These are phyloP conservation scores for Sugiyamaella boreocaroliniensis DNA, from an alignment of 805 yeast genomes.

Conservation along the genomic window DNA sequence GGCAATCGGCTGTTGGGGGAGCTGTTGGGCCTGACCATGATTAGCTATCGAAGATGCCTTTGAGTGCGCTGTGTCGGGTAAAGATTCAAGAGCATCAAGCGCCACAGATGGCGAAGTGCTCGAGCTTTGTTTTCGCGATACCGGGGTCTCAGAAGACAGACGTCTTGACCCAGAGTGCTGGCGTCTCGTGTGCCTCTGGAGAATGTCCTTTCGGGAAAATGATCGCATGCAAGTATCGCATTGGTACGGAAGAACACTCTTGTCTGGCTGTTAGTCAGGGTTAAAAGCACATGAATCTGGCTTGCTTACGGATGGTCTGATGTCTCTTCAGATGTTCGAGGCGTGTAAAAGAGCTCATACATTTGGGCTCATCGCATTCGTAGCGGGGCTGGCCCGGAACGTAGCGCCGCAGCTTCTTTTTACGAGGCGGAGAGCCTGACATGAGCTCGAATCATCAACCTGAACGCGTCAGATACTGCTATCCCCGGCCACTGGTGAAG, in stretches of 20 bases:
- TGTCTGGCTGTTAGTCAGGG: constrained; percentile 7
- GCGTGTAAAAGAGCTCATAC: constrained; percentile 14
- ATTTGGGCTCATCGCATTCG: not conserved
- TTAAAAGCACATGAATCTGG: not conserved
- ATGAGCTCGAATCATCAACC: not conserved
- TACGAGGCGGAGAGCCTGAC: not conserved
- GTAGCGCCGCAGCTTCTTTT: not conserved
- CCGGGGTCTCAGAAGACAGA: not conserved
- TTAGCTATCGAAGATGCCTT: not conserved
- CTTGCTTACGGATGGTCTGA: constrained; percentile 13
- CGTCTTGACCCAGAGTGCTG: constrained; percentile 10
- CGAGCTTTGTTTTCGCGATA: not conserved
- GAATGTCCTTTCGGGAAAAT: constrained; percentile 18
- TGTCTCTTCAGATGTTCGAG: constrained; percentile 20
- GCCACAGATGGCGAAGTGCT: not conserved
- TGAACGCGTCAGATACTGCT: too few species aligned
- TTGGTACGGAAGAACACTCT: constrained; percentile 3
- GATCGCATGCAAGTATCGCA: constrained; percentile 15
- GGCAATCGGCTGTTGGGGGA: not conserved
- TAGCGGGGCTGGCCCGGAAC: constrained; percentile 3
- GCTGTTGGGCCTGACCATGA: not conserved
- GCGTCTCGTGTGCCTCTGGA: constrained; percentile 15
- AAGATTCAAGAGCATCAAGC: not conserved
- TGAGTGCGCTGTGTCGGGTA: not conserved
- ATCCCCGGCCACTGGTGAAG: too few species aligned